Evolutionary conservation across 2,329 filamentous ascomycete genomes (phyloP).

Genomic region (Podosphaera leucotricha): DNA sequence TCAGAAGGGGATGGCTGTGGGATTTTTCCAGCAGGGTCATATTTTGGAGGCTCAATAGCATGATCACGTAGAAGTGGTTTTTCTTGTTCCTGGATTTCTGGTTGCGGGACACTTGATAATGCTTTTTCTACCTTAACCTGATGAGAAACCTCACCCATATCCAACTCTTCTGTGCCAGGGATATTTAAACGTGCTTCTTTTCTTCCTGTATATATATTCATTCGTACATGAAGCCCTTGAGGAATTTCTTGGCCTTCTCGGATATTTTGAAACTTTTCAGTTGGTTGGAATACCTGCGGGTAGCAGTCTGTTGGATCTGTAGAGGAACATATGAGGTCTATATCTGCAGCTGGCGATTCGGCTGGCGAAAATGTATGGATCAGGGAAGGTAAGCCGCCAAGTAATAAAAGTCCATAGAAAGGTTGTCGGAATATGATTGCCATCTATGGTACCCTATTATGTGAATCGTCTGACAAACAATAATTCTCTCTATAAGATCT

Average conservation of each 20-base stretch:
- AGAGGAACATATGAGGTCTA: constrained; percentile 42
- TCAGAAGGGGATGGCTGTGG: constrained; percentile 24
- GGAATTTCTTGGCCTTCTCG: constrained; percentile 42
- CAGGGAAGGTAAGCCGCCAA: not conserved
- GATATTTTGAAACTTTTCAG: constrained; percentile 38
- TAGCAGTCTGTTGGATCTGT: constrained; percentile 38
- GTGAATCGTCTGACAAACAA: not conserved
- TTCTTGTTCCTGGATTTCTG: constrained; percentile 15
- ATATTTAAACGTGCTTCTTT: constrained; percentile 45
- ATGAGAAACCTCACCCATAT: constrained; percentile 21
- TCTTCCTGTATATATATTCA: constrained; percentile 38
- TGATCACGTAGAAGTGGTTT: constrained; percentile 15
- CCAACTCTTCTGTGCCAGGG: constrained; percentile 26
- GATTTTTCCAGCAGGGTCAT: constrained; percentile 32
- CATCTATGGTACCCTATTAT: not conserved
- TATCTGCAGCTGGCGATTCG: constrained; percentile 15
- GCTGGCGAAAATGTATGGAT: constrained; percentile 1
- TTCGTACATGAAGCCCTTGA: constrained; percentile 37
- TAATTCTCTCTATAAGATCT: too few relatives aligned
- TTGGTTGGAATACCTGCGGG: constrained; percentile 37
- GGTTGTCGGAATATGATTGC: not conserved
- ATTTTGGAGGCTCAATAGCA: constrained; percentile 28
- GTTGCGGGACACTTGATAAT: constrained; percentile 9
- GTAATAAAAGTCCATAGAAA: not conserved
- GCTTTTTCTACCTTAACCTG: constrained; percentile 21